Conservation (phyloP, 192 early-diverging fungal species). For the Piromyces sp. region DNA sequence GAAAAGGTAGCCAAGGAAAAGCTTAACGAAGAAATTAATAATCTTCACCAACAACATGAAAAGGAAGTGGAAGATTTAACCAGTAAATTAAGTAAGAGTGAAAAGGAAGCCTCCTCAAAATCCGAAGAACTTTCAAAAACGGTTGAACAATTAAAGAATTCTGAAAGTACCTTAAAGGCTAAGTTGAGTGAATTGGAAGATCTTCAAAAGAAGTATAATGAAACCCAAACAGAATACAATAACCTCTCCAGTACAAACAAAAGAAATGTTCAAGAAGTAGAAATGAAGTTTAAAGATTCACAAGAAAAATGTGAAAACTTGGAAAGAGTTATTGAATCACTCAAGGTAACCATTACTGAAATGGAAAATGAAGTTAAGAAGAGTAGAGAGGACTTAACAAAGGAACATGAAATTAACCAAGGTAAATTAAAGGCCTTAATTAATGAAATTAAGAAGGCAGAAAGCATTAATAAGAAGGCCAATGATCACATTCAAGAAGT, state of each 20-base stretch:
- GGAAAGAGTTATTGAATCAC: background rate
- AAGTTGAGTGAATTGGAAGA: background rate
- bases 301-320: background rate
- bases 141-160: background rate
- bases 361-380: background rate
- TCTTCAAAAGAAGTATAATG: background rate
- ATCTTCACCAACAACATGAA: background rate
- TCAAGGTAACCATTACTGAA: background rate
- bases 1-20: background rate
- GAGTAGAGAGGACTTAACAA: background rate
- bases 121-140: background rate
- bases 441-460: background rate
- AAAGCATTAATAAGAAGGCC: background rate
- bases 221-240: background rate
- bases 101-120: background rate
- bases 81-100: background rate
- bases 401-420: background rate
- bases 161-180: background rate
- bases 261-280: background rate
- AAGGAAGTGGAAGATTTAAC: background rate
- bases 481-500: background rate
- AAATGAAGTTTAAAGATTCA: background rate
- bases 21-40: background rate
- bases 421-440: background rate
- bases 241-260: background rate